These are phyloP conservation scores for Catharanthus roseus DNA, from an alignment of 257 asterid genomes.

Conservation along the genomic window DNA sequence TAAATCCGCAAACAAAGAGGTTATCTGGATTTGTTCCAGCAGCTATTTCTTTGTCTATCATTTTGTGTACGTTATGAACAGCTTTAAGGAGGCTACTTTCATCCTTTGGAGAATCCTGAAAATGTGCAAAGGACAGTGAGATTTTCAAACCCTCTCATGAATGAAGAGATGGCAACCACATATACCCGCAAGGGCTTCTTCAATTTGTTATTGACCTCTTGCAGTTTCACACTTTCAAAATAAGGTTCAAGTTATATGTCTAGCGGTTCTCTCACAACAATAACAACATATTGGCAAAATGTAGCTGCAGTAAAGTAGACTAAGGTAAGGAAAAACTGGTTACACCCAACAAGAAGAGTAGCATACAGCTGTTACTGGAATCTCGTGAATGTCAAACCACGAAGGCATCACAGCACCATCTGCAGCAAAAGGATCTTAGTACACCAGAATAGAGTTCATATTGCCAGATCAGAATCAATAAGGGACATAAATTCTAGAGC, in stretches of 20 bases:
- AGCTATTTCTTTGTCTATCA: constrained; percentile 78
- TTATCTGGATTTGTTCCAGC: constrained; percentile 69
- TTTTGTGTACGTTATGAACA: constrained; percentile 70
- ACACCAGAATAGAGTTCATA: background rate
- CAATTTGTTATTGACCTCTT: background rate
- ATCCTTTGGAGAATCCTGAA: constrained; percentile 82
- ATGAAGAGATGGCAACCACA: background rate
- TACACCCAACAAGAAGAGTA: constrained; percentile 17
- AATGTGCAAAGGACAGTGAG: background rate
- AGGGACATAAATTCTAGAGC: background rate
- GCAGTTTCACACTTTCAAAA: background rate
- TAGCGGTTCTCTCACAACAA: background rate
- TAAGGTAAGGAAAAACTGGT: background rate
- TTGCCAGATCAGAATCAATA: background rate
- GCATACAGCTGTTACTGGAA: constrained; percentile 88
- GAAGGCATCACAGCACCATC: constrained; percentile 98
- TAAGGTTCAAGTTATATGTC: background rate
- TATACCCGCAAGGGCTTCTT: background rate
- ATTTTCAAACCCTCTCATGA: background rate
- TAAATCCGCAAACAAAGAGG: constrained; percentile 83
- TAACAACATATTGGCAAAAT: background rate
- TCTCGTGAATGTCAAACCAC: constrained; percentile 90
- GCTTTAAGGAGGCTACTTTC: constrained; percentile 67
- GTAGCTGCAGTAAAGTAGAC: background rate
- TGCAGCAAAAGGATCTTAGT: constrained; percentile 25